phyloP scores from a whole-genome alignment of 371 early-diverging fungal species.

The Zancudomyces culisetae region DNA sequence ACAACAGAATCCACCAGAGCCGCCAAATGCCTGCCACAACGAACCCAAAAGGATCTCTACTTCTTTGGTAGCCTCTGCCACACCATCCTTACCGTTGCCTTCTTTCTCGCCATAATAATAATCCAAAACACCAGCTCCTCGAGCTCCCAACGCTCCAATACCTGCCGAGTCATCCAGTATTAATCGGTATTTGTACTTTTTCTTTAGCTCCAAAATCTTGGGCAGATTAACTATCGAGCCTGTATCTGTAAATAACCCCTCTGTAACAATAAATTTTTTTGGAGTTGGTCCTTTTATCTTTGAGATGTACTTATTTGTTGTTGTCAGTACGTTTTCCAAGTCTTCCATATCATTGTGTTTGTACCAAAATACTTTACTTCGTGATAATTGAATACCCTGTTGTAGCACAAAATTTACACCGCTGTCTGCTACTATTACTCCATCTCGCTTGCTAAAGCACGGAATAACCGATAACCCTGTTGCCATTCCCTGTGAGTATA shows the following conservation, averaged over 20 bases:
- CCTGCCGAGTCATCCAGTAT: constrained; percentile 93
- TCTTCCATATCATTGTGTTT: constrained; percentile 96
- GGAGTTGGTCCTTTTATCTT: constrained; percentile 38
- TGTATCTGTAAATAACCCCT: constrained; percentile 86
- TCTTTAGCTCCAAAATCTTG: constrained; percentile 69
- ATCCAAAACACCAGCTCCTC: constrained; percentile 82
- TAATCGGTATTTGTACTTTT: constrained; percentile 90
- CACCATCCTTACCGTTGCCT: no score
- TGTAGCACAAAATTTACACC: constrained; percentile 73
- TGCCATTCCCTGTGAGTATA: constrained; percentile 96
- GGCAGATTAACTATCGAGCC: constrained; percentile 84
- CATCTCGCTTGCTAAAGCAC: constrained; percentile 94
- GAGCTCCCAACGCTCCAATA: constrained; percentile 79
- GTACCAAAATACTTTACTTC: constrained; percentile 71
- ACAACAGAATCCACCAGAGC: constrained; percentile 93
- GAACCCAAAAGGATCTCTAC: constrained; percentile 92
- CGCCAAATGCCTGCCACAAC: constrained; percentile 62
- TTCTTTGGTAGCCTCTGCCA: constrained; percentile 31
- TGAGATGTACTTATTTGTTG: constrained; percentile 31
- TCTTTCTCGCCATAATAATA: no score
- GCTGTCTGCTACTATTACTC: constrained; percentile 89
- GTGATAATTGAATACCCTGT: constrained; percentile 77
- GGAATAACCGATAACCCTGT: constrained; percentile 90
- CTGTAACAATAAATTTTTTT: constrained; percentile 87
- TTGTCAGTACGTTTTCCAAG: constrained; percentile 65